Percentiles rank a stretch among this genome's conserved stretches.
Evolutionary conservation across 2,329 filamentous ascomycete genomes (phyloP).

Genomic region (Ceratocystis smalleyi): DNA sequence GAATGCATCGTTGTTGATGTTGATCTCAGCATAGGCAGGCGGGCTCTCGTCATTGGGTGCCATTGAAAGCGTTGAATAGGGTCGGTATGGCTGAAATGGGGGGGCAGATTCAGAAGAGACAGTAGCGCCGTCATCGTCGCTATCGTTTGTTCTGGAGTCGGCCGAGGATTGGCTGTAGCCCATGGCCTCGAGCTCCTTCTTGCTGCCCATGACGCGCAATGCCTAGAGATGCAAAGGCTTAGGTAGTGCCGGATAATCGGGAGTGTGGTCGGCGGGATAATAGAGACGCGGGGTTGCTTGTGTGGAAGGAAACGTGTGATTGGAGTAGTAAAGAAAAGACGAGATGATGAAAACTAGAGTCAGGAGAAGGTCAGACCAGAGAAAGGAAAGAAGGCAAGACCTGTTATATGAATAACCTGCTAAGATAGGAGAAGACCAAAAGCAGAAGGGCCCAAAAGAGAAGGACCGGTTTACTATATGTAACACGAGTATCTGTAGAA

Average conservation of each 20-base stretch:
- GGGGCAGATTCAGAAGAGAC: neutral
- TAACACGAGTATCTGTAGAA: neutral
- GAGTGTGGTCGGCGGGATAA: neutral
- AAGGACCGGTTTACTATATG: neutral
- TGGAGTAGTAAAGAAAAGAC: neutral
- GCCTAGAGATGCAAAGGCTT: too few relatives aligned
- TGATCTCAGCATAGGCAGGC: conserved; percentile 44
- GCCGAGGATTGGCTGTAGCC: neutral
- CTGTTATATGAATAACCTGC: neutral
- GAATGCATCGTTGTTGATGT: conserved; percentile 31
- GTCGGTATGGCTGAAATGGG: conserved; percentile 4
- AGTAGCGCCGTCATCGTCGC: neutral
- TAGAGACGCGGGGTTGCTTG: neutral
- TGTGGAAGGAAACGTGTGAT: neutral
- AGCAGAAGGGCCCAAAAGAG: neutral
- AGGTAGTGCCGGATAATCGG: neutral
- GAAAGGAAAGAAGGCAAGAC: neutral
- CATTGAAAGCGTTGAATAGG: neutral
- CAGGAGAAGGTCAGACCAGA: neutral
- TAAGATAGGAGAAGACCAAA: neutral
- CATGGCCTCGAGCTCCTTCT: conserved; percentile 5
- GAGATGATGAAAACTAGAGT: neutral
- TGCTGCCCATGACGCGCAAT: neutral
- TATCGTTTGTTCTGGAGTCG: neutral
- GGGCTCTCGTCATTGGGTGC: conserved; percentile 22